Conservation (phyloP, 2,329 filamentous ascomycete species). For the Colletotrichum sp. region DNA sequence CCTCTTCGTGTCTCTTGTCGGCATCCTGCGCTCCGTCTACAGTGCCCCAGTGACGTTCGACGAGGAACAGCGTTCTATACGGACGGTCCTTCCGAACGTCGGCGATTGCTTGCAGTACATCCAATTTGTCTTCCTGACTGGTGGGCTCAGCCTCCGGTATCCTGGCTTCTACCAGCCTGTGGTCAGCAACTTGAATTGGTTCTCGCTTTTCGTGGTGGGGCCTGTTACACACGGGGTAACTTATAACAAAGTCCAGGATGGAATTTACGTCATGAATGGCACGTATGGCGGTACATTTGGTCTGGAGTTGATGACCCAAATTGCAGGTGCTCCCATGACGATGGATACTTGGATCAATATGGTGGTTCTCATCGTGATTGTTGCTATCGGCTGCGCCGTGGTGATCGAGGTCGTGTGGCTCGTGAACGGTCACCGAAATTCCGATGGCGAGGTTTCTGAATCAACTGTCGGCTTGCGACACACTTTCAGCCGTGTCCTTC, state of each 20-base stretch:
- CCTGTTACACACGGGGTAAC: conserved; percentile 24
- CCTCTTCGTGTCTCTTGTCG: conserved; percentile 22
- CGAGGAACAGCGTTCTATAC: not conserved
- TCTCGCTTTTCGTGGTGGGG: conserved; percentile 64
- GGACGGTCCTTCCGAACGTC: conserved; percentile 24
- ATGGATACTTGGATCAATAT: conserved; percentile 74
- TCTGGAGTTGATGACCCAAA: conserved; percentile 69
- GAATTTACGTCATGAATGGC: conserved; percentile 70
- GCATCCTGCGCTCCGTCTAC: not conserved
- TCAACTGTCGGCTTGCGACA: conserved; percentile 1
- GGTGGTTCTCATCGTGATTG: conserved; percentile 66
- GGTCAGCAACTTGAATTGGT: conserved; percentile 71
- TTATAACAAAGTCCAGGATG: conserved; percentile 46
- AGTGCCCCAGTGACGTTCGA: conserved; percentile 2
- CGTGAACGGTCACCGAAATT: conserved; percentile 44
- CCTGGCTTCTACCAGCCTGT: conserved; percentile 77
- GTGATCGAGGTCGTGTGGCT: conserved; percentile 51
- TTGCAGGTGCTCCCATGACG: conserved; percentile 67
- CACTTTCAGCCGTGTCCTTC: conserved; percentile 55
- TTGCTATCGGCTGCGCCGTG: conserved; percentile 56
- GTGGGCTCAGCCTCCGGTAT: conserved; percentile 72
- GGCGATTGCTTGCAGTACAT: conserved; percentile 74
- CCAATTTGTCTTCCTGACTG: conserved; percentile 75
- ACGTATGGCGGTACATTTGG: conserved; percentile 62
- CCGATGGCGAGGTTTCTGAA: conserved; percentile 37